Percentiles rank a stretch among this genome's conserved stretches.
phyloP scores from a whole-genome alignment of 768 basidiomycete genomes.

The Hebeloma cylindrosporum region DNA sequence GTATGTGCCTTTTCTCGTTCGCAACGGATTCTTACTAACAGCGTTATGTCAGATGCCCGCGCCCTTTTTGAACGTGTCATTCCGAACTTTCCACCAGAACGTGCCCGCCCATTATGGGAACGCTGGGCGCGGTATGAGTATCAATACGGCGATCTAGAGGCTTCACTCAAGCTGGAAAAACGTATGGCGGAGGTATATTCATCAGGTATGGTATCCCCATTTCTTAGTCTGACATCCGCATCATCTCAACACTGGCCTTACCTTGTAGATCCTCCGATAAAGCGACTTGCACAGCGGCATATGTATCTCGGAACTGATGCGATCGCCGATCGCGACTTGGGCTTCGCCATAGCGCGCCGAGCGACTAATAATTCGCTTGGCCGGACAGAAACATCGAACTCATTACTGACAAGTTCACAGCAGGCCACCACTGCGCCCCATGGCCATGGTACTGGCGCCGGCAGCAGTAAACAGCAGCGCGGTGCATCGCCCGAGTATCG shows the following conservation, averaged over 20 bases:
- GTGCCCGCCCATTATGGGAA: conserved; percentile 89
- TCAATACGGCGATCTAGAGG: conserved; percentile 89
- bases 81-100: conserved; percentile 70
- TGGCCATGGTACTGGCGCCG: conserved; percentile 5
- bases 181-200: conserved; percentile 88
- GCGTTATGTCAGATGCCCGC: conserved; percentile 72
- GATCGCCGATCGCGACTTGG: conserved; percentile 86
- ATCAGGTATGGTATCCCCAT: conserved; percentile 52
- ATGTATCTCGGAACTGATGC: conserved; percentile 83
- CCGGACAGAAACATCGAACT: conserved; percentile 37
- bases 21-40: not conserved
- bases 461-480: conserved; percentile 35
- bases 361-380: conserved; percentile 24
- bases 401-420: conserved; percentile 25
- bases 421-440: conserved; percentile 3
- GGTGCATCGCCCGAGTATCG: conserved; percentile 39
- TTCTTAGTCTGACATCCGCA: not conserved
- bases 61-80: conserved; percentile 93
- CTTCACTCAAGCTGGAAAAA: conserved; percentile 85
- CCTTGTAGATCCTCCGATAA: conserved; percentile 79
- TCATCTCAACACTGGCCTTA: conserved; percentile 1
- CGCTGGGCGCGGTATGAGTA: conserved; percentile 96
- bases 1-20: conserved; percentile 45
- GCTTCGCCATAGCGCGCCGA: conserved; percentile 61
- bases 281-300: conserved; percentile 86